Percentiles rank a stretch among this genome's conserved stretches.
These are phyloP conservation scores for Corrigiola litoralis DNA, from an alignment of 179 eudicot genomes.

Conservation along the genomic window DNA sequence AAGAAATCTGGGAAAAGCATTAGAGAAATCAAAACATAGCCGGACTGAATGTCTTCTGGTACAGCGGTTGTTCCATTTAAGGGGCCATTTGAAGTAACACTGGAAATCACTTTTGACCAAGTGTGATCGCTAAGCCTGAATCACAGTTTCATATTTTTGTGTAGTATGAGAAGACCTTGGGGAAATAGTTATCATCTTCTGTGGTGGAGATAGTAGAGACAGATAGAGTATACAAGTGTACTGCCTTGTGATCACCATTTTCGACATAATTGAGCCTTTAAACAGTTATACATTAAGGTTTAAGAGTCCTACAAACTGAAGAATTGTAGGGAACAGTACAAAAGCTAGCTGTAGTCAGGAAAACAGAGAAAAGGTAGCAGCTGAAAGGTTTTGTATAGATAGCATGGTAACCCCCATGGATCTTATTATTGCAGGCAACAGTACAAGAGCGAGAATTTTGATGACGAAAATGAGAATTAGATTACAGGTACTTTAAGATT, in stretches of 20 bases:
- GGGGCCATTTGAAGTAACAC: not conserved
- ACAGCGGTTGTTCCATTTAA: not conserved
- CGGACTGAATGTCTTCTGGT: not conserved
- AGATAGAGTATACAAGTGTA: slow-evolving; percentile 15
- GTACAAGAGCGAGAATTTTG: slow-evolving; percentile 13
- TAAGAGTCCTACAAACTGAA: not conserved
- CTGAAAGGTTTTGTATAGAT: slow-evolving; percentile 27
- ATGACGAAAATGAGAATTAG: slow-evolving; percentile 13
- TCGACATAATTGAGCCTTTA: not conserved
- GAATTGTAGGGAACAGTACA: too few species aligned
- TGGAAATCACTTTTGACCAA: not conserved
- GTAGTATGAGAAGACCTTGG: not conserved
- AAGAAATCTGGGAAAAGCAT: slow-evolving; percentile 1
- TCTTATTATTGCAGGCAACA: slow-evolving; percentile 8
- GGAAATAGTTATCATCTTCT: slow-evolving; percentile 10
- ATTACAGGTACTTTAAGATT: not conserved
- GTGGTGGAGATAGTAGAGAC: slow-evolving; percentile 1
- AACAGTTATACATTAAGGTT: not conserved
- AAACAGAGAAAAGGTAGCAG: not conserved
- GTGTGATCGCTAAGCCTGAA: not conserved
- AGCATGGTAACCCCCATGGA: slow-evolving; percentile 15
- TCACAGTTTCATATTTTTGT: not conserved
- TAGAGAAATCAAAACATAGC: slow-evolving; percentile 6
- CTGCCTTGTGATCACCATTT: slow-evolving; percentile 2
- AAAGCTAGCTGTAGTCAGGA: not conserved